phyloP scores from a whole-genome alignment of 2,329 filamentous ascomycete genomes.

The Xylaria sp. region DNA sequence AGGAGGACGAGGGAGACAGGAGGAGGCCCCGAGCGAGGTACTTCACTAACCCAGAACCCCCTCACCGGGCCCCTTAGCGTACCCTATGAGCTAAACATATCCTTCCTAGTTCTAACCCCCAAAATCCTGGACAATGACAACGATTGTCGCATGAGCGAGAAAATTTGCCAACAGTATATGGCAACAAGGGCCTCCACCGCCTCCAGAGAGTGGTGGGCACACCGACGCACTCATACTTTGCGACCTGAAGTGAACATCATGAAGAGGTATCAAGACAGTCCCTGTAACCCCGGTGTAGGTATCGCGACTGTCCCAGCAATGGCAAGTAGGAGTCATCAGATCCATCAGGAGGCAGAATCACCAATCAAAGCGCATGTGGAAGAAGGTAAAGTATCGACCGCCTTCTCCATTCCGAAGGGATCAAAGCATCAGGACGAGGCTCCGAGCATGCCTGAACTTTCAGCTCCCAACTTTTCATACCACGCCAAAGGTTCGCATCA shows the following conservation, averaged over 20 bases:
- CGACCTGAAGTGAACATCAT: neutral
- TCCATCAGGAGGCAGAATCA: neutral
- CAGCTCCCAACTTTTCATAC: neutral
- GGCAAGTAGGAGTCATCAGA: neutral
- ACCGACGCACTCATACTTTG: neutral
- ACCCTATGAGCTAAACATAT: constrained; percentile 12
- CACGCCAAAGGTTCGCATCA: neutral
- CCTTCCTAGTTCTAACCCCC: constrained; percentile 30
- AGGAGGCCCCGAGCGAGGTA: constrained; percentile 17
- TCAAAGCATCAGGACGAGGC: neutral
- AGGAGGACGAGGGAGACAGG: neutral
- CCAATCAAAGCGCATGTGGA: neutral
- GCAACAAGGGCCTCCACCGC: neutral
- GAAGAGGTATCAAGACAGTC: neutral
- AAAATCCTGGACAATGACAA: constrained; percentile 44
- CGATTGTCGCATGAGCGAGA: constrained; percentile 47
- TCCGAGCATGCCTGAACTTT: neutral
- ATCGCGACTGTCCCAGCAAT: neutral
- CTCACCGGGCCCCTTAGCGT: neutral
- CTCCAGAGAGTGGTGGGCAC: constrained; percentile 14
- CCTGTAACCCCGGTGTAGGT: neutral
- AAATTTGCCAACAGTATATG: constrained; percentile 39
- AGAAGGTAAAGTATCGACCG: neutral
- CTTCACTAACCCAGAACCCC: neutral
- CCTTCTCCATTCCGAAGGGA: neutral